Evolutionary conservation across 208 protist genomes (phyloP), one percentile per base, ranked within the genome.

Genomic region (Balamuthia mandrillaris): DNA sequence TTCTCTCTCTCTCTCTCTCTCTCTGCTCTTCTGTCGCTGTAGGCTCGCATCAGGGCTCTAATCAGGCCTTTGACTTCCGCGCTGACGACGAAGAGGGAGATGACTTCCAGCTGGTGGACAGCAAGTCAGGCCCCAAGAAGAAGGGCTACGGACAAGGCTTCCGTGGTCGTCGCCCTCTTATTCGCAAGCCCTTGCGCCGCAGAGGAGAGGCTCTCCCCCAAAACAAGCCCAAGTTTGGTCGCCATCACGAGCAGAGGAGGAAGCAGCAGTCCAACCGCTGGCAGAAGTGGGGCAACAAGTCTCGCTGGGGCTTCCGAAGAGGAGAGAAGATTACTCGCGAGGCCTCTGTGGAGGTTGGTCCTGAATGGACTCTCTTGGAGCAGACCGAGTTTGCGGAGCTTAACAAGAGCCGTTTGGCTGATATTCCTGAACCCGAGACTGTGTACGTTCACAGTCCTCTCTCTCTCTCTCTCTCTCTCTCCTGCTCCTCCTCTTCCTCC

Each of bases 321-420:
- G 18, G 58, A 14, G 42, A 81, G 47, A 81, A 61, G 42, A 29
- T 81, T 33, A 84, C 52, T 39, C 82, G 65, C 42, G 91, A 91
- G 52, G 31, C 85, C 2, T 89, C 84, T 18, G 79, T 94, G 42
- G 81, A 88, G 35, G 87, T 94, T 39, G 45, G 81, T 41, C 39
- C 86, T n/a, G 58, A 65, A 16, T 94, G 91, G 91, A 58, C 77
- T 51, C 42, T 90, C 14, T 54, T 88, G 18, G 89, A 91, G 33
- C 84, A 92, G 52, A 86, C 92, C 66, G 86, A 90, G 27, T 86
- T 94, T 29, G 35, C 41, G 5, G 52, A 70, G 29, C 83, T 94
- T 27, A 45, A 65, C 61, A 88, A 91, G 81, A 33, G 87, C 29
- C 60, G 29, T 18, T 16, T 86, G 6, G 84, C 79, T 27, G 21